phyloP scores from a whole-genome alignment of 2,329 filamentous ascomycete genomes.

The Fusarium sororula region DNA sequence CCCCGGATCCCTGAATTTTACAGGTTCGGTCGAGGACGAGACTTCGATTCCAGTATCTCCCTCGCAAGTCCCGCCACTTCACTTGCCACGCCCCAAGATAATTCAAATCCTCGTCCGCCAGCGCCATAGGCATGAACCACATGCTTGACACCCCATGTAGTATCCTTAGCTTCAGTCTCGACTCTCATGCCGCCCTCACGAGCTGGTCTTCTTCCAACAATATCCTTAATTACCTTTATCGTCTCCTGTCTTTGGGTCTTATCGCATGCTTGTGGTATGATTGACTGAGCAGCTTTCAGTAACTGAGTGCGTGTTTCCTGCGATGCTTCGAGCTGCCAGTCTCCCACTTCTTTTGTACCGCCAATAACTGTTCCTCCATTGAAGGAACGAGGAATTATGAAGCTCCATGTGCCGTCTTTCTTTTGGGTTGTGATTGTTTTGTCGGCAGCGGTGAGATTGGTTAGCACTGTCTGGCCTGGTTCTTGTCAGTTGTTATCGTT shows the following conservation, averaged over 20 bases:
- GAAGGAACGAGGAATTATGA: constrained; percentile 68
- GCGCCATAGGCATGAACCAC: constrained; percentile 68
- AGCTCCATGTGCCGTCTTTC: constrained; percentile 69
- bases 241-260: not conserved
- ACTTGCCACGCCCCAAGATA: constrained; percentile 68
- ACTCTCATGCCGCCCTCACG: constrained; percentile 58
- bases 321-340: constrained; percentile 63
- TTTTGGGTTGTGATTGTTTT: constrained; percentile 67
- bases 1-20: not conserved
- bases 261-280: constrained; percentile 21
- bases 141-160: constrained; percentile 9
- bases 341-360: constrained; percentile 69
- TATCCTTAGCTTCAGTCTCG: constrained; percentile 33
- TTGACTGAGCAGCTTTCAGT: constrained; percentile 13
- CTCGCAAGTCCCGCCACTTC: constrained; percentile 49
- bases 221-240: constrained; percentile 52
- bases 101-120: constrained; percentile 68
- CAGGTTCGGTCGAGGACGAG: constrained; percentile 2
- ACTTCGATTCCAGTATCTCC: not conserved
- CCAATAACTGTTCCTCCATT: constrained; percentile 72
- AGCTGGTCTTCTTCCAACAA: constrained; percentile 58
- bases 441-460: constrained; percentile 47
- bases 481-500: not conserved
- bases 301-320: constrained; percentile 53
- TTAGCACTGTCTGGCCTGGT: constrained; percentile 49